Evolutionary conservation across 164 flowering plant genomes (phyloP).

Genomic region (Nymphaea colorata): DNA sequence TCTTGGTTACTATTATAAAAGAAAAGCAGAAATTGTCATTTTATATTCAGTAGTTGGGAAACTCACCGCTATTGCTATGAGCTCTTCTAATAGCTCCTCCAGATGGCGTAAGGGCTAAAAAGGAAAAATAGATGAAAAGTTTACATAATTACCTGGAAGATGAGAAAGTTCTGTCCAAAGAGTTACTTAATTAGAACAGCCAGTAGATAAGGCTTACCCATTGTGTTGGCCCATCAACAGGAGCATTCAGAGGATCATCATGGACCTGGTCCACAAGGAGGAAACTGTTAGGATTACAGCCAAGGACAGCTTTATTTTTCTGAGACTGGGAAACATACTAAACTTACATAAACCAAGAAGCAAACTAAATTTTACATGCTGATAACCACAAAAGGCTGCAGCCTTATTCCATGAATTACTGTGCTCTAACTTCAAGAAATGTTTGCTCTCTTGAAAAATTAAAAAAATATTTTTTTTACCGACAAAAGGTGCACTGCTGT

Average conservation of each 20-base stretch:
- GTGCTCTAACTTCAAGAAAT: too few relatives aligned
- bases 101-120: constrained; percentile 60
- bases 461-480: too few relatives aligned
- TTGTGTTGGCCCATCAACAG: constrained; percentile 99
- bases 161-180: neutral
- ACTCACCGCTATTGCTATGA: constrained; percentile 65
- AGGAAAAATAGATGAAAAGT: constrained; percentile 2
- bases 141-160: neutral
- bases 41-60: too few relatives aligned
- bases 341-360: too few relatives aligned
- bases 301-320: too few relatives aligned
- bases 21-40: neutral
- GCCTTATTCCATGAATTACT: too few relatives aligned
- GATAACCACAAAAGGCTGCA: too few relatives aligned
- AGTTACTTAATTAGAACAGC: neutral
- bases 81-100: constrained; percentile 74
- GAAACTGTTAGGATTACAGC: neutral
- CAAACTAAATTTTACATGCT: too few relatives aligned
- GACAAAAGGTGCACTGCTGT: too few relatives aligned
- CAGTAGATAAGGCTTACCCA: constrained; percentile 56
- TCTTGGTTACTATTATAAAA: neutral
- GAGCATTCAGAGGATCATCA: constrained; percentile 85
- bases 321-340: too few relatives aligned
- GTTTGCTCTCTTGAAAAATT: too few relatives aligned
- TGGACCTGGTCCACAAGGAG: constrained; percentile 51